These are phyloP conservation scores for Podospora didyma DNA, from an alignment of 495 filamentous ascomycete species.

Conservation along the genomic window DNA sequence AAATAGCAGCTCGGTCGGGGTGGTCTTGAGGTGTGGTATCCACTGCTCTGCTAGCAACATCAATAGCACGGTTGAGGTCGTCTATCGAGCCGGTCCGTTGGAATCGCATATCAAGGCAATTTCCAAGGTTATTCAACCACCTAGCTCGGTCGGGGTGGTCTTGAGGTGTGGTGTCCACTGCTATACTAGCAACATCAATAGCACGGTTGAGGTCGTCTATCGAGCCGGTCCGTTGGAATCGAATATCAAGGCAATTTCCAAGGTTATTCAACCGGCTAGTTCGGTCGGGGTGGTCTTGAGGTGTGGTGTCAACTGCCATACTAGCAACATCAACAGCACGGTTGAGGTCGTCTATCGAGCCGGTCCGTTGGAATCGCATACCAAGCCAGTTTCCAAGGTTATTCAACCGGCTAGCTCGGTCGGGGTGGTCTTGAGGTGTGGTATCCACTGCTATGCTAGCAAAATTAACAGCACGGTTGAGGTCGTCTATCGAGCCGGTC, in stretches of 20 bases:
- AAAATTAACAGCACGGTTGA: background rate
- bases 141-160: slow-evolving; percentile 1
- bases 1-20: background rate
- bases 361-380: background rate
- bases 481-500: background rate
- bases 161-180: slow-evolving; percentile 6
- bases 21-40: slow-evolving; percentile 2
- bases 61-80: slow-evolving; percentile 1
- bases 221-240: background rate
- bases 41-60: background rate
- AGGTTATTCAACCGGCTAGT: background rate
- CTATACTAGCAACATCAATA: background rate
- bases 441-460: background rate
- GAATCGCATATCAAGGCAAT: background rate
- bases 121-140: background rate
- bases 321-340: background rate
- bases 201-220: background rate
- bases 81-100: slow-evolving; percentile 1
- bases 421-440: background rate
- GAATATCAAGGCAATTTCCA: background rate
- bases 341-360: background rate
- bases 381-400: background rate
- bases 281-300: background rate
- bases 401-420: background rate
- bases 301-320: background rate